Evolutionary conservation across 768 basidiomycete species (phyloP), one percentile per base, ranked within the genome.

Genomic region (Lentinula sp.): DNA sequence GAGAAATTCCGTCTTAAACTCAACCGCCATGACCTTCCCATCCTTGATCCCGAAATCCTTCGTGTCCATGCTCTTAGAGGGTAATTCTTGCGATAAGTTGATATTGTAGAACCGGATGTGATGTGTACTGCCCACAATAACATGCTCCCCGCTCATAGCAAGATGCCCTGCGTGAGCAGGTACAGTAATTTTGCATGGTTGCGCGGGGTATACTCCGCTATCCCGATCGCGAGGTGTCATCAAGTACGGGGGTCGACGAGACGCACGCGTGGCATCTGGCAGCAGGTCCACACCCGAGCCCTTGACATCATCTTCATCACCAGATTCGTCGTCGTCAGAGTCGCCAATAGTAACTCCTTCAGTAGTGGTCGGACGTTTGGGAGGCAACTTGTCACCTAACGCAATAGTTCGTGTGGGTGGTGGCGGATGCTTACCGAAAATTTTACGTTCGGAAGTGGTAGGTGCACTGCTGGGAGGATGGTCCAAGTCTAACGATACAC

Each of bases 371-470:
- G 49, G 18, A 60, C 50, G 48, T 49, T 50, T 52, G 3, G 45
- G 56, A 45, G 91, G 89, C 15, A 91, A 77, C 65, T 84, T 89
- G 65, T 86, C 87, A 0, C 88, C 86, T 0, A 80, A 75, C 1
- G 75, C 88, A 49, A 91, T 91, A 0, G 76, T 86, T 5, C 91
- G 87, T 0, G 85, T 88, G 0, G 91, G 91, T 0, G 91, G 91
- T 0, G 91, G 91, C 0, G 83, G 88, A 23, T 86, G 80, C 46
- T 70, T 65, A 28, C 78, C 77, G 16, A 81, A 58, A 0, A 68
- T 60, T 63, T 76, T 81, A 16, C 80, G 71, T 46, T 80, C 77
- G n/a, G 57, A 71, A 8, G 65, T 61, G 31, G 68, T 63, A 5
- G 70, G 62, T 4, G 21, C 74, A 57, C 70, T 72, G 8, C 70